Conservation (phyloP, 192 early-diverging fungal genomes). For the Umbelopsis vinacea region DNA sequence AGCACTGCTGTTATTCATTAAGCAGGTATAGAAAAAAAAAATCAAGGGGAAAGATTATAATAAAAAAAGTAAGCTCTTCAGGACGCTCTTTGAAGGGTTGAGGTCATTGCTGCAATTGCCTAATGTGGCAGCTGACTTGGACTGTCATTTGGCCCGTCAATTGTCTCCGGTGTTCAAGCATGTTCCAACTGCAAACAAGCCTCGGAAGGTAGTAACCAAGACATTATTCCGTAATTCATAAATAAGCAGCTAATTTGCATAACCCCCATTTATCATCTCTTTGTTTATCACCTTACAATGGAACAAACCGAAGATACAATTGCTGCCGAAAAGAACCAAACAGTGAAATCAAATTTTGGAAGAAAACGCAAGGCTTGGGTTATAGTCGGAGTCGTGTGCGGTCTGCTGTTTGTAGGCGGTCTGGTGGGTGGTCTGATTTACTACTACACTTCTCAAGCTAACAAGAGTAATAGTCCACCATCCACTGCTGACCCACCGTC, state of each 20-base stretch:
- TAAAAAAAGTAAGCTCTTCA: not conserved
- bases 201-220: not conserved
- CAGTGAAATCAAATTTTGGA: not conserved
- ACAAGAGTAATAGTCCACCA: not conserved
- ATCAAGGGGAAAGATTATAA: not conserved
- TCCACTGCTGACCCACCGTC: not conserved
- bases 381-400: not conserved
- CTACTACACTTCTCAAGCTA: conserved; percentile 11
- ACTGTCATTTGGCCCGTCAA: conserved; percentile 10
- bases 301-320: not conserved
- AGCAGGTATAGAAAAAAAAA: not conserved
- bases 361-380: not conserved
- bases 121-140: not conserved
- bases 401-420: conserved; percentile 5
- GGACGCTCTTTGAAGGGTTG: not conserved
- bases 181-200: not conserved
- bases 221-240: not conserved
- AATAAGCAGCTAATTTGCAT: not conserved
- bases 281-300: not conserved
- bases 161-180: not conserved
- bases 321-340: not conserved
- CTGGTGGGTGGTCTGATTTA: conserved; percentile 11
- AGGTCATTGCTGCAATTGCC: not conserved
- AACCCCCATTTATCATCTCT: not conserved
- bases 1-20: not conserved